Evolutionary conservation across 2,329 filamentous ascomycete species (phyloP).

Genomic region (Davidsoniella neocaledoniae): DNA sequence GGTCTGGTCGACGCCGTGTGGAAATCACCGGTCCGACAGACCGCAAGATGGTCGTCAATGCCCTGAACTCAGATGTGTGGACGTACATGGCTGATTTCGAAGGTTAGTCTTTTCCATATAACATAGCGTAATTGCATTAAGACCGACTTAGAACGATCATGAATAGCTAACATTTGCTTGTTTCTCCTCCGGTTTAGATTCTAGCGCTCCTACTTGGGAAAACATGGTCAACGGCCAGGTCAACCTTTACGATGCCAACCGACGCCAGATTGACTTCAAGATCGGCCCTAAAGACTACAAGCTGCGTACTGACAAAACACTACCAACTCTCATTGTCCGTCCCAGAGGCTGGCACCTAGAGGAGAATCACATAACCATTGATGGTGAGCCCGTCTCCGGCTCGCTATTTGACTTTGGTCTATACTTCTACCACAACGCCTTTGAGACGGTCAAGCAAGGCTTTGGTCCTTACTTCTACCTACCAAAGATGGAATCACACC

Average conservation of each 20-base stretch:
- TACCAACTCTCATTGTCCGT: constrained; percentile 82
- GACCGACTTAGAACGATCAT: not conserved
- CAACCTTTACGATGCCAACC: constrained; percentile 92
- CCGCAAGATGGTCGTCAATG: constrained; percentile 98
- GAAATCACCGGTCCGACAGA: constrained; percentile 97
- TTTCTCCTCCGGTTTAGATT: constrained; percentile 40
- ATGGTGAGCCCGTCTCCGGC: constrained; percentile 86
- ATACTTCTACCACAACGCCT: constrained; percentile 98
- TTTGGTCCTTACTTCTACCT: constrained; percentile 94
- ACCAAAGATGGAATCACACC: constrained; percentile 94
- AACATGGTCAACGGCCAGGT: constrained; percentile 99
- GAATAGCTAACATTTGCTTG: not conserved
- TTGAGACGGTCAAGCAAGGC: constrained; percentile 69
- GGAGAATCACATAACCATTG: constrained; percentile 93
- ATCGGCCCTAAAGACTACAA: constrained; percentile 93
- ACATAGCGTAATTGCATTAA: not conserved
- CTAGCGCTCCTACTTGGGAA: constrained; percentile 90
- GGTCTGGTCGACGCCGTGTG: constrained; percentile 84
- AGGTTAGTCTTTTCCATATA: constrained; percentile 37
- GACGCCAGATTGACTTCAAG: constrained; percentile 90
- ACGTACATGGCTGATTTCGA: constrained; percentile 99
- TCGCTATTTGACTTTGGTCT: constrained; percentile 93
- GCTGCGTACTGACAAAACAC: constrained; percentile 72
- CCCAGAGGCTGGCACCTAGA: constrained; percentile 95
- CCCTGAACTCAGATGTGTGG: constrained; percentile 88